Evolutionary conservation across 257 asterid genomes (phyloP).

Genomic region (Lithospermum erythrorhizon): DNA sequence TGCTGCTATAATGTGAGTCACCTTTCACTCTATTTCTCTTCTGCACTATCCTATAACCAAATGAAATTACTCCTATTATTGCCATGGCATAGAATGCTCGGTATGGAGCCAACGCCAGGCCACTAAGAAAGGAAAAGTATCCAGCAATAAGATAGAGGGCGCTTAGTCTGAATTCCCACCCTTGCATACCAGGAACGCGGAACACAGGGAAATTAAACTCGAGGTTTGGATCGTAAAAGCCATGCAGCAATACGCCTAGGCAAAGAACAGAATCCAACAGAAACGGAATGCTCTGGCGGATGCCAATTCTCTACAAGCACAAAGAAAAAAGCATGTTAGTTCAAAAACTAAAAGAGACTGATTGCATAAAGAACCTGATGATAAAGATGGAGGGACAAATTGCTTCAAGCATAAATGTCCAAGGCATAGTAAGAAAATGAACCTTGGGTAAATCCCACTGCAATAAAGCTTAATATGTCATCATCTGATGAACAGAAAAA

Average conservation of each 20-base stretch:
- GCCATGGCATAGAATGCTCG: constrained; percentile 66
- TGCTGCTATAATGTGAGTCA: constrained; percentile 37
- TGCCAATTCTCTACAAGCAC: constrained; percentile 56
- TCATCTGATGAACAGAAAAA: no score
- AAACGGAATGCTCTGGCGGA: constrained; percentile 61
- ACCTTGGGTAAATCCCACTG: no score
- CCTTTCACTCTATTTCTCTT: constrained; percentile 51
- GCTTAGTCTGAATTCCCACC: constrained; percentile 67
- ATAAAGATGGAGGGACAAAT: no score
- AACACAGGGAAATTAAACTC: constrained; percentile 64
- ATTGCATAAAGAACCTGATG: no score
- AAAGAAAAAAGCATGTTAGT: background rate
- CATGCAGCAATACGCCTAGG: constrained; percentile 71
- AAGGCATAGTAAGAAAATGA: no score
- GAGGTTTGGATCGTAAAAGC: constrained; percentile 62
- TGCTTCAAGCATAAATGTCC: no score
- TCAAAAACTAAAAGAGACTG: background rate
- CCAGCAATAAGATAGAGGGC: constrained; percentile 70
- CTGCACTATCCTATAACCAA: constrained; percentile 58
- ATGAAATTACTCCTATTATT: constrained; percentile 52
- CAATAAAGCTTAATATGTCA: no score
- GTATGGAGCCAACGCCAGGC: constrained; percentile 72
- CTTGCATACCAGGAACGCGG: constrained; percentile 45
- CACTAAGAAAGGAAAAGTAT: constrained; percentile 49
- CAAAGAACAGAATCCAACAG: constrained; percentile 69